These are phyloP conservation scores for Raddia distichophylla DNA, from an alignment of 176 grass and related monocot species.

Conservation along the genomic window DNA sequence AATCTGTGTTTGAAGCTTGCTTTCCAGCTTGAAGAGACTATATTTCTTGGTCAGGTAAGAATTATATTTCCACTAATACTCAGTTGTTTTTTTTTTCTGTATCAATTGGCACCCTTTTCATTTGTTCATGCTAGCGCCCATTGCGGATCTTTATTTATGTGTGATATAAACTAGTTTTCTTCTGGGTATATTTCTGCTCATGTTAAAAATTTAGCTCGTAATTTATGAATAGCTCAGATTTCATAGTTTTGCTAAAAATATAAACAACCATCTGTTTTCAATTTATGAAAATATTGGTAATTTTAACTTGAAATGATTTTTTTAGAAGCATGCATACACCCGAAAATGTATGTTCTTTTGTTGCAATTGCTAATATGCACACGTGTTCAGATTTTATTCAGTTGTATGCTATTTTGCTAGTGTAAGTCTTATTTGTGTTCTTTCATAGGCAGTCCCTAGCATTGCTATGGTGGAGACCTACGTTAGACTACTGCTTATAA, in stretches of 20 bases:
- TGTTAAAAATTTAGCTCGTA: conserved; percentile 20
- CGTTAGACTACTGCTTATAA: conserved; percentile 92
- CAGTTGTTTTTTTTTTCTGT: conserved; percentile 11
- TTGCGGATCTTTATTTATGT: conserved; percentile 1
- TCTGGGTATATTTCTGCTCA: background rate
- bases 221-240: conserved; percentile 12
- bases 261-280: conserved; percentile 15
- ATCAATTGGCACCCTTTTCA: background rate
- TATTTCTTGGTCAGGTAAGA: conserved; percentile 97
- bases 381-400: conserved; percentile 15
- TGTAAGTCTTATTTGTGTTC: conserved; percentile 24
- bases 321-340: conserved; percentile 21
- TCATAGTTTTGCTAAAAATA: background rate
- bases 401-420: conserved; percentile 15
- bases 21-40: conserved; percentile 92
- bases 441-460: conserved; percentile 84
- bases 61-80: conserved; percentile 13
- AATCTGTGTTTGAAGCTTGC: conserved; percentile 97
- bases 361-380: conserved; percentile 29
- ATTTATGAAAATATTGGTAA: conserved; percentile 20
- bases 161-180: conserved; percentile 14
- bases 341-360: conserved; percentile 38
- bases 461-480: conserved; percentile 99
- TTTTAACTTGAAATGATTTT: conserved; percentile 28
- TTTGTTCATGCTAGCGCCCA: background rate